Percentiles rank a stretch among this genome's conserved stretches.
These are phyloP conservation scores for Cyclotella kingstonii DNA, from an alignment of 108 stramenopile species.

Conservation along the genomic window DNA sequence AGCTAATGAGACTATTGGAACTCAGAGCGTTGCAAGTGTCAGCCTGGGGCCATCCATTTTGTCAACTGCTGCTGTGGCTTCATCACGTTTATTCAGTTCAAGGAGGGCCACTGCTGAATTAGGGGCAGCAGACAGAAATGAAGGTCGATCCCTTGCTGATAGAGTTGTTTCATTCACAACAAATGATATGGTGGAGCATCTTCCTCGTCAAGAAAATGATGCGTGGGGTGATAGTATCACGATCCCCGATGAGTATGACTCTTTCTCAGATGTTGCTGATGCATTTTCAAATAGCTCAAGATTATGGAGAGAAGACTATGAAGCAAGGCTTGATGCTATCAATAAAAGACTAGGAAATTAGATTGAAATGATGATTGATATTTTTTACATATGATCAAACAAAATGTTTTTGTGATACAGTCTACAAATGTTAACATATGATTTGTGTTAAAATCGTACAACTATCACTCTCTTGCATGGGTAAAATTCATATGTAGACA, in stretches of 20 bases:
- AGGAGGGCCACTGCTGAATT: constrained; percentile 39
- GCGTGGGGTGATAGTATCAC: constrained; percentile 49
- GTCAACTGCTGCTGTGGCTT: constrained; percentile 45
- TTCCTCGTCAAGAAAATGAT: constrained; percentile 22
- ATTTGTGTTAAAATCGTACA: too few species aligned
- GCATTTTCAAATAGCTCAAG: constrained; percentile 43
- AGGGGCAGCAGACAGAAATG: constrained; percentile 28
- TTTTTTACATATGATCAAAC: too few species aligned
- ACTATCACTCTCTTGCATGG: too few species aligned
- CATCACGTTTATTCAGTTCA: constrained; percentile 35
- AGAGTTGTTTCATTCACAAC: constrained; percentile 49
- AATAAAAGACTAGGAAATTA: constrained; percentile 44
- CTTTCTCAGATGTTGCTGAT: constrained; percentile 51
- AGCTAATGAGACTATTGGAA: constrained; percentile 29
- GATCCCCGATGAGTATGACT: constrained; percentile 54
- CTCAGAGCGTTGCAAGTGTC: constrained; percentile 46
- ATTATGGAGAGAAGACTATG: constrained; percentile 53
- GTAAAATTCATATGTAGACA: too few species aligned
- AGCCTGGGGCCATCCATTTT: constrained; percentile 39
- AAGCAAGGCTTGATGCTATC: constrained; percentile 46
- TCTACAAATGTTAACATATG: too few species aligned
- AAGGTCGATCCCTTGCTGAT: constrained; percentile 38
- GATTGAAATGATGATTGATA: neutral
- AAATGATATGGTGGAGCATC: constrained; percentile 29
- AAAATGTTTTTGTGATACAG: too few species aligned